phyloP scores from a whole-genome alignment of 345 rosid species.

The Lepidium africanum region DNA sequence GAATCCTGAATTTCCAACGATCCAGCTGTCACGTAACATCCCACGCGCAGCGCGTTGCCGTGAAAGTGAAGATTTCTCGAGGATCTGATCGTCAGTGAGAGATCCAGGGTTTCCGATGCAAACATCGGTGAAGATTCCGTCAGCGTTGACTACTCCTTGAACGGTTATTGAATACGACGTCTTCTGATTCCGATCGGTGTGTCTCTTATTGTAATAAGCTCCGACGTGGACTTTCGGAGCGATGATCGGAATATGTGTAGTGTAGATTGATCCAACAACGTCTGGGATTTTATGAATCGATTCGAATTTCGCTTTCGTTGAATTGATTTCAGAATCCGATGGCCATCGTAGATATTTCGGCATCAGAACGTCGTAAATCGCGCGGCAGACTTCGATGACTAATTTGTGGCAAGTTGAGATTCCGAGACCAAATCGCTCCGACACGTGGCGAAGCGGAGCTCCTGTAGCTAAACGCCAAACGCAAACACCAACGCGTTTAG shows the following conservation, averaged over 20 bases:
- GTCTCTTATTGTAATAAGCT: slow-evolving; percentile 68
- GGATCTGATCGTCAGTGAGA: slow-evolving; percentile 62
- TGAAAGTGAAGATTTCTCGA: slow-evolving; percentile 57
- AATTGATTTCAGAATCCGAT: slow-evolving; percentile 31
- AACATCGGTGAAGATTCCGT: slow-evolving; percentile 64
- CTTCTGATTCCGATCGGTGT: slow-evolving; percentile 80
- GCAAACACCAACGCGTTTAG: slow-evolving; percentile 82
- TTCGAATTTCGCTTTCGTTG: slow-evolving; percentile 41
- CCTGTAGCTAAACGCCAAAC: slow-evolving; percentile 84
- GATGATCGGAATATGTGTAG: slow-evolving; percentile 72
- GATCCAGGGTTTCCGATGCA: slow-evolving; percentile 90
- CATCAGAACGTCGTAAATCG: slow-evolving; percentile 59
- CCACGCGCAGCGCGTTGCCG: slow-evolving; percentile 55
- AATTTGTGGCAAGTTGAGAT: slow-evolving; percentile 87
- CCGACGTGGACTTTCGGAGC: slow-evolving; percentile 71
- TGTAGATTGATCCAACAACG: slow-evolving; percentile 76
- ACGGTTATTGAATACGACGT: slow-evolving; percentile 75
- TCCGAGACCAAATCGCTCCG: slow-evolving; percentile 76
- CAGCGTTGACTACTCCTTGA: slow-evolving; percentile 69
- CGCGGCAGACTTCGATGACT: slow-evolving; percentile 71
- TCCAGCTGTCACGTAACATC: slow-evolving; percentile 48
- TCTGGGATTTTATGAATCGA: slow-evolving; percentile 45
- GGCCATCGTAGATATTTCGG: slow-evolving; percentile 73
- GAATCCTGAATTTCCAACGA: slow-evolving; percentile 54
- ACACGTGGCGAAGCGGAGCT: slow-evolving; percentile 72